These are phyloP conservation scores for Begonia peltatifolia DNA, from an alignment of 306 rosid genomes.

Conservation along the genomic window DNA sequence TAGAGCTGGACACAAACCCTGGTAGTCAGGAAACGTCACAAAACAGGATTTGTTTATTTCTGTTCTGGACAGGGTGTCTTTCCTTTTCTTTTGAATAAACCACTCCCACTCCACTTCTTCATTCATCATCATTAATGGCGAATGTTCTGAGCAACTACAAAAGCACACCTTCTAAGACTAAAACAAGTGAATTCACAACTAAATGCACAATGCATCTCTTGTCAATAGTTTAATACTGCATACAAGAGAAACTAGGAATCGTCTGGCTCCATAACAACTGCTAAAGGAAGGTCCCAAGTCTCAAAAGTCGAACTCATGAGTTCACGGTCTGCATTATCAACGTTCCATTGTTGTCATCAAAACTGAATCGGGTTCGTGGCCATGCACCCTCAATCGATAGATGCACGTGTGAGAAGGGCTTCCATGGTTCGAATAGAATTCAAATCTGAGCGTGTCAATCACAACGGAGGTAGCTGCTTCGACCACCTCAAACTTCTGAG, in stretches of 20 bases:
- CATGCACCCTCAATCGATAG: slow-evolving; percentile 87
- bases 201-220: too few relatives aligned
- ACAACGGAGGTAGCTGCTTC: slow-evolving; percentile 25
- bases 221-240: neutral
- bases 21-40: too few relatives aligned
- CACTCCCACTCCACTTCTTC: too few relatives aligned
- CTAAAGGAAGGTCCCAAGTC: too few relatives aligned
- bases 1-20: too few relatives aligned
- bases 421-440: slow-evolving; percentile 80
- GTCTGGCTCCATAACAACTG: neutral
- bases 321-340: slow-evolving; percentile 16
- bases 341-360: slow-evolving; percentile 42
- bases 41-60: too few relatives aligned
- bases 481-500: slow-evolving; percentile 60
- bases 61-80: too few relatives aligned
- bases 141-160: too few relatives aligned
- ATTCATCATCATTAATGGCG: too few relatives aligned
- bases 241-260: neutral
- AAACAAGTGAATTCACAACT: too few relatives aligned
- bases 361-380: slow-evolving; percentile 52
- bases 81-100: too few relatives aligned
- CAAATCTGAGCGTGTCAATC: slow-evolving; percentile 63
- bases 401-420: slow-evolving; percentile 85
- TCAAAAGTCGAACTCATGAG: slow-evolving; percentile 6
- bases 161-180: too few relatives aligned